phyloP scores from a whole-genome alignment of 192 early-diverging fungal species.

The Backusella psychrophila region DNA sequence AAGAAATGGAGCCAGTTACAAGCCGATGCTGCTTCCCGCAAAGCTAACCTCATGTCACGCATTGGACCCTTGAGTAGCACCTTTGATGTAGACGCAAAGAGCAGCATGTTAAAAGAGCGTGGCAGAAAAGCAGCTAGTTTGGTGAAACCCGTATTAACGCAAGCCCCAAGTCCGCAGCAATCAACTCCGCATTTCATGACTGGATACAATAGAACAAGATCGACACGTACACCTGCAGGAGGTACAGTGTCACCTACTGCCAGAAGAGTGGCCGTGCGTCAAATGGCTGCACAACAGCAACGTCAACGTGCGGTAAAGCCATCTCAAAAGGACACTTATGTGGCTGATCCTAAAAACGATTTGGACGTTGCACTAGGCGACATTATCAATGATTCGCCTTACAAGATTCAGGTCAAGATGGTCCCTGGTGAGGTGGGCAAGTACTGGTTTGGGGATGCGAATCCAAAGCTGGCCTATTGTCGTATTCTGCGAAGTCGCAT shows the following conservation, averaged over 20 bases:
- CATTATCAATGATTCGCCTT: constrained; percentile 59
- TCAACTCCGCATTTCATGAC: constrained; percentile 12
- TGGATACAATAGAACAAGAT: not conserved
- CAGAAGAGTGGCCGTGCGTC: not conserved
- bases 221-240: not conserved
- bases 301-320: not conserved
- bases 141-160: constrained; percentile 2
- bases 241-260: constrained; percentile 17
- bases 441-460: constrained; percentile 64
- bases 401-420: constrained; percentile 43
- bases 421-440: constrained; percentile 56
- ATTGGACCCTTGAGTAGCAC: constrained; percentile 32
- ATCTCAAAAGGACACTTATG: constrained; percentile 19
- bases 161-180: constrained; percentile 10
- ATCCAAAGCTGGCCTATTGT: constrained; percentile 62
- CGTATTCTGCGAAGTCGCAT: constrained; percentile 57
- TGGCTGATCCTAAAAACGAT: constrained; percentile 52
- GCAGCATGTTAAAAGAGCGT: constrained; percentile 5
- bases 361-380: constrained; percentile 57
- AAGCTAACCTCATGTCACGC: constrained; percentile 30
- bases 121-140: constrained; percentile 4
- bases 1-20: constrained; percentile 51
- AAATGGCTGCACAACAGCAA: not conserved
- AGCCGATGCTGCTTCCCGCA: constrained; percentile 36
- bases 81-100: not conserved